These are phyloP conservation scores for Meredithiella fracta DNA, from an alignment of 2,329 filamentous ascomycete species.

Conservation along the genomic window DNA sequence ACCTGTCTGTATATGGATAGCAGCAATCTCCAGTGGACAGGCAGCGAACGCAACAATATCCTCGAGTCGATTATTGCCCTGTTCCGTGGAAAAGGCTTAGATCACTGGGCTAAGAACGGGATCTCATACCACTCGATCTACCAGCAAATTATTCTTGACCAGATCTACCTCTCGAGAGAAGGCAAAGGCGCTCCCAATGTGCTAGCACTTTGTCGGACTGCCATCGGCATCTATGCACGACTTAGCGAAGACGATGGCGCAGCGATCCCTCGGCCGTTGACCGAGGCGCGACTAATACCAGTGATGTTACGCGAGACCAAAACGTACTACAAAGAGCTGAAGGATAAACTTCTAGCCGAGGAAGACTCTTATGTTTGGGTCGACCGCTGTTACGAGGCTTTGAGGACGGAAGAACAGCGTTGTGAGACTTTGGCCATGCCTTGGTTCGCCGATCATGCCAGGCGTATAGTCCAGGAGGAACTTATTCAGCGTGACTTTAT, in stretches of 20 bases:
- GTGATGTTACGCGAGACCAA: constrained; percentile 56
- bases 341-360: constrained; percentile 54
- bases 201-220: constrained; percentile 20
- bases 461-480: constrained; percentile 6
- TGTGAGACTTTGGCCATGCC: constrained; percentile 68
- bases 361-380: constrained; percentile 63
- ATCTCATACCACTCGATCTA: constrained; percentile 60
- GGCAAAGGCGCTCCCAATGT: neutral
- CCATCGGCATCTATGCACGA: neutral
- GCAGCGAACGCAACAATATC: constrained; percentile 48
- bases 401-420: constrained; percentile 66
- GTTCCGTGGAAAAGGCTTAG: constrained; percentile 74
- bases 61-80: constrained; percentile 73
- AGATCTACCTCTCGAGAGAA: constrained; percentile 46
- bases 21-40: constrained; percentile 54
- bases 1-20: constrained; percentile 97
- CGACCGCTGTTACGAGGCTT: constrained; percentile 28
- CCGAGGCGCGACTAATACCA: constrained; percentile 55
- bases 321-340: constrained; percentile 61
- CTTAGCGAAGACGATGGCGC: neutral
- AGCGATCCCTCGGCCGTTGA: neutral
- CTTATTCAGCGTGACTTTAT: constrained; percentile 62
- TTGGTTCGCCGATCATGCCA: constrained; percentile 30
- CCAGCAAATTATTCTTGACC: constrained; percentile 69
- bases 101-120: constrained; percentile 34